These are phyloP conservation scores for Candida railenensis DNA, from an alignment of 805 yeast genomes.

Conservation along the genomic window DNA sequence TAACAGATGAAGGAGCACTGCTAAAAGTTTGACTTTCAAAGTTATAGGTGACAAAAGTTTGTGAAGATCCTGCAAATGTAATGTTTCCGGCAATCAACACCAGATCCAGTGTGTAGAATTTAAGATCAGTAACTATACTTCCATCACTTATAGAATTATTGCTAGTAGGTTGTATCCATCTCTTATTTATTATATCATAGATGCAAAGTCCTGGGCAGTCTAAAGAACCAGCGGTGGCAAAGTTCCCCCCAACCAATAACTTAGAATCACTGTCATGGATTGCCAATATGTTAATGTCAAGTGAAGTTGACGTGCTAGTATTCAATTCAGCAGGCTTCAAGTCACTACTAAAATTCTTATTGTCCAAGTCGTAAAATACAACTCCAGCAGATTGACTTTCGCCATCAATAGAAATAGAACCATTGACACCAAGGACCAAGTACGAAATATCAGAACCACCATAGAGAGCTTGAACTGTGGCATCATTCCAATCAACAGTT, in stretches of 20 bases:
- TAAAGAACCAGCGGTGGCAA: constrained; percentile 54
- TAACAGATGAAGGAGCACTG: constrained; percentile 18
- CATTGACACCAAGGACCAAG: constrained; percentile 49
- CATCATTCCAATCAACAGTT: constrained; percentile 21
- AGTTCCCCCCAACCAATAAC: constrained; percentile 74
- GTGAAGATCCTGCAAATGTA: constrained; percentile 29
- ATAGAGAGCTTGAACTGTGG: constrained; percentile 30
- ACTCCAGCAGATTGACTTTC: constrained; percentile 41
- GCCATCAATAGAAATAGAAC: constrained; percentile 23
- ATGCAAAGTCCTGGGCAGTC: constrained; percentile 66
- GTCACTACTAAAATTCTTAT: constrained; percentile 33
- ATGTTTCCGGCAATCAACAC: constrained; percentile 56
- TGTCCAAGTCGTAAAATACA: constrained; percentile 49
- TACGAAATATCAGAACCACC: constrained; percentile 30
- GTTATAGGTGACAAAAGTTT: constrained; percentile 53
- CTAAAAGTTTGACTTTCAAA: constrained; percentile 38
- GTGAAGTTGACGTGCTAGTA: constrained; percentile 40
- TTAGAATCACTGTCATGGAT: constrained; percentile 28
- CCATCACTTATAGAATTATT: constrained; percentile 42
- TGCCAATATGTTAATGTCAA: constrained; percentile 35
- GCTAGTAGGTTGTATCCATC: constrained; percentile 50
- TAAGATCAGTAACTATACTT: constrained; percentile 47
- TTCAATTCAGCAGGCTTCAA: constrained; percentile 51
- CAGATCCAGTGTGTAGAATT: constrained; percentile 38
- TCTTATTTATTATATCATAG: constrained; percentile 50